phyloP scores from a whole-genome alignment of 1,284 basidiomycete species.

The Moniliophthora roreri region DNA sequence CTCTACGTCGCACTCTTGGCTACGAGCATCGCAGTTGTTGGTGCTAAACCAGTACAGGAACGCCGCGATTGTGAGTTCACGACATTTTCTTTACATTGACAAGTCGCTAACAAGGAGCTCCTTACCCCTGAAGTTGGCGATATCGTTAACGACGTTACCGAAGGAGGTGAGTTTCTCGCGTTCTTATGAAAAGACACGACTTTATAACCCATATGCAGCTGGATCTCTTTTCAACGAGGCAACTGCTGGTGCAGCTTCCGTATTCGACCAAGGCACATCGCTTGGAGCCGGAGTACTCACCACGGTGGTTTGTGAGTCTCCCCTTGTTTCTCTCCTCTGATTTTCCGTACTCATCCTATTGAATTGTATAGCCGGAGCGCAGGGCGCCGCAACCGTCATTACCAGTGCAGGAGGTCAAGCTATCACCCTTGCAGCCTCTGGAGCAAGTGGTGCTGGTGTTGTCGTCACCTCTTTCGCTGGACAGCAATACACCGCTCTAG shows the following conservation, averaged over 20 bases:
- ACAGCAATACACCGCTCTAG: not conserved
- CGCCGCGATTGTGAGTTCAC: not conserved
- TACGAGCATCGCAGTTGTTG: not conserved
- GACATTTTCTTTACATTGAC: not conserved
- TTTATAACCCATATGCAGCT: not conserved
- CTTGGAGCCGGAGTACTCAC: no score
- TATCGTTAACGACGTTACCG: not conserved
- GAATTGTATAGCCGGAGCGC: not conserved
- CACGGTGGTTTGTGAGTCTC: not conserved
- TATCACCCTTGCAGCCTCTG: slow-evolving; percentile 5
- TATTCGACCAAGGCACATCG: no score
- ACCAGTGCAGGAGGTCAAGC: slow-evolving; percentile 5
- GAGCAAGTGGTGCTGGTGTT: not conserved
- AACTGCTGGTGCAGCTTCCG: not conserved
- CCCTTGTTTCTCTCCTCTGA: not conserved
- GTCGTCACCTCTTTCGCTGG: slow-evolving; percentile 3
- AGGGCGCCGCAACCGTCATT: not conserved
- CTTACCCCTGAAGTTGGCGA: not conserved
- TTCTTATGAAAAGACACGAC: not conserved
- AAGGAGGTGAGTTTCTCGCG: not conserved
- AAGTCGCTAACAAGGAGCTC: not conserved
- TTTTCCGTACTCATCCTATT: not conserved
- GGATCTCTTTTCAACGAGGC: not conserved
- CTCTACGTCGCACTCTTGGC: not conserved
- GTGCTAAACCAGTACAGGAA: not conserved